phyloP scores from a whole-genome alignment of 2,329 filamentous ascomycete genomes.

The Xylariales sp. region DNA sequence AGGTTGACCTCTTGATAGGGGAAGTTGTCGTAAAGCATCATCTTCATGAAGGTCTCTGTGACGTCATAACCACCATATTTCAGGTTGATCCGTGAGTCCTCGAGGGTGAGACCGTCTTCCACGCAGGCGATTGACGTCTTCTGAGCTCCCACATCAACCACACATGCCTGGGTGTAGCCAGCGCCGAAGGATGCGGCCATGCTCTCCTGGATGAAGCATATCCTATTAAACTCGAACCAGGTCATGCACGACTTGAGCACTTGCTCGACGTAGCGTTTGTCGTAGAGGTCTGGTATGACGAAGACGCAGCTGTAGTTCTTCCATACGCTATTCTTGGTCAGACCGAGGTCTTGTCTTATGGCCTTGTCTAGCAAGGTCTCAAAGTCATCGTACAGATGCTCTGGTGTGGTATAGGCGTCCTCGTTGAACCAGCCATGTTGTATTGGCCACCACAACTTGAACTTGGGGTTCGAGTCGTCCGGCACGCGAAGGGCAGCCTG shows the following conservation, averaged over 20 bases:
- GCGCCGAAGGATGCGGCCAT: constrained; percentile 92
- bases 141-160: constrained; percentile 93
- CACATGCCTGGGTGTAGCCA: constrained; percentile 88
- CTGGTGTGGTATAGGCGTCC: constrained; percentile 74
- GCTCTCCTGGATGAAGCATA: constrained; percentile 95
- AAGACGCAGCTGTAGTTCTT: constrained; percentile 93
- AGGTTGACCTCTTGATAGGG: constrained; percentile 95
- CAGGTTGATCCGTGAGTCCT: constrained; percentile 90
- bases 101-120: constrained; percentile 90
- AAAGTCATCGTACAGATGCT: constrained; percentile 80
- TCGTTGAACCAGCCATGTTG: constrained; percentile 86
- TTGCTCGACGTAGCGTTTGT: constrained; percentile 85
- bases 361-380: constrained; percentile 82
- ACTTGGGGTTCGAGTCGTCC: constrained; percentile 82
- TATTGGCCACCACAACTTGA: constrained; percentile 90
- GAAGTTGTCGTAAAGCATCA: constrained; percentile 96
- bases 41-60: constrained; percentile 91
- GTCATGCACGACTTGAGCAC: constrained; percentile 80
- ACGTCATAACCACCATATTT: constrained; percentile 93
- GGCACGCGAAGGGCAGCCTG: constrained; percentile 79
- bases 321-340: constrained; percentile 76
- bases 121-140: constrained; percentile 98
- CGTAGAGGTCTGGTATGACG: constrained; percentile 93
- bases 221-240: constrained; percentile 82
- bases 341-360: constrained; percentile 76